phyloP scores from a whole-genome alignment of 805 yeast species.

The Hanseniaspora pseudoguilliermondii region DNA sequence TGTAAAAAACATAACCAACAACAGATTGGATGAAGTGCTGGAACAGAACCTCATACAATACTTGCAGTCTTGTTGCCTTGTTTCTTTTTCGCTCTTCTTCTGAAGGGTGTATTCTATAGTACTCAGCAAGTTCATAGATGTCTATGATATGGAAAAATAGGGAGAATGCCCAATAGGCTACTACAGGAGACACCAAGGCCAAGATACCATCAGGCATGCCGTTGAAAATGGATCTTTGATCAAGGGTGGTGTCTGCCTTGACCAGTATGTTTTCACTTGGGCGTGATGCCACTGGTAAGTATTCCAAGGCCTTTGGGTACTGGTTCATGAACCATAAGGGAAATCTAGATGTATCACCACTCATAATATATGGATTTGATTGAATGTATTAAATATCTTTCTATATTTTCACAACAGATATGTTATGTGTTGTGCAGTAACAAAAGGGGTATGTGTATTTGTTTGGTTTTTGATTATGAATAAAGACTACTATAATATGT shows the following conservation, averaged over 20 bases:
- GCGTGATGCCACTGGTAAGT: neutral
- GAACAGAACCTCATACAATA: constrained; percentile 63
- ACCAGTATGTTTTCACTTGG: neutral
- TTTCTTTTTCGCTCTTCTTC: constrained; percentile 70
- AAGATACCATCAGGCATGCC: constrained; percentile 57
- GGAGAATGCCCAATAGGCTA: constrained; percentile 75
- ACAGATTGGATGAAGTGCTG: constrained; percentile 78
- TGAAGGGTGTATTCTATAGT: constrained; percentile 82
- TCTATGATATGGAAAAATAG: constrained; percentile 65
- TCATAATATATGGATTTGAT: neutral
- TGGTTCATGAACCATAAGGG: constrained; percentile 11
- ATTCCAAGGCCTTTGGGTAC: constrained; percentile 6
- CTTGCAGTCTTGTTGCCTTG: constrained; percentile 57
- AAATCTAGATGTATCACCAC: neutral
- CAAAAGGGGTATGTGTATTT: too few species aligned
- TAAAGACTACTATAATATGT: too few species aligned
- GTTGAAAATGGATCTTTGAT: neutral
- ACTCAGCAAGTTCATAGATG: constrained; percentile 58
- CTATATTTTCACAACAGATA: too few species aligned
- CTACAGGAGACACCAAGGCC: constrained; percentile 62
- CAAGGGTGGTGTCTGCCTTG: neutral
- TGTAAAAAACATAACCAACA: constrained; percentile 46
- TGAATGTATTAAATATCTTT: too few species aligned
- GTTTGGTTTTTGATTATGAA: too few species aligned
- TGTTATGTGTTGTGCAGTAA: too few species aligned